A percentile compares a stretch with the other conserved stretches of the same genome.
Evolutionary conservation across 169 alveolate genomes (phyloP).

Genomic region (Ichthyophthirius multifiliis): DNA sequence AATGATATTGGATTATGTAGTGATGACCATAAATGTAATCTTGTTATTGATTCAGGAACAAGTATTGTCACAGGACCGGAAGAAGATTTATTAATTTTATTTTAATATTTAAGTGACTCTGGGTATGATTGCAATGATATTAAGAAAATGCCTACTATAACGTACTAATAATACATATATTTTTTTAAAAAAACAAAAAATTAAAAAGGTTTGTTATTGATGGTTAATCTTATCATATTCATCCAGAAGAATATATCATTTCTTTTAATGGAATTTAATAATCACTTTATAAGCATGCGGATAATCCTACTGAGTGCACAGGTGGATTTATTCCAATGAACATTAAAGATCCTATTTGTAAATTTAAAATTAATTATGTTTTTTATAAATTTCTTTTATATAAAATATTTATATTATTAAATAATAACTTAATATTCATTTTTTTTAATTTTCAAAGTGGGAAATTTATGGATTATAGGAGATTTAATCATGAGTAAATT

Average conservation of each 20-base stretch:
- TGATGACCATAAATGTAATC: slow-evolving; percentile 31
- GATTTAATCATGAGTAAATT: slow-evolving; percentile 74
- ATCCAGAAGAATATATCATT: slow-evolving; percentile 52
- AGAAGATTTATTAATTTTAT: neutral
- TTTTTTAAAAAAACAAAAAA: neutral
- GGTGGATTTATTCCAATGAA: slow-evolving; percentile 21
- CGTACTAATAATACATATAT: neutral
- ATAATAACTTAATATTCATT: neutral
- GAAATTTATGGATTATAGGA: slow-evolving; percentile 84
- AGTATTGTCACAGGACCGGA: slow-evolving; percentile 54
- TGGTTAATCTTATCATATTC: slow-evolving; percentile 45
- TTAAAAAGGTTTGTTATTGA: slow-evolving; percentile 47
- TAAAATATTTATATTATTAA: neutral
- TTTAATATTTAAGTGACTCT: neutral
- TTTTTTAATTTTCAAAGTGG: too few species aligned
- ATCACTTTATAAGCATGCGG: neutral
- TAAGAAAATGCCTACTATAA: slow-evolving; percentile 46
- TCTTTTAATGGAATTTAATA: slow-evolving; percentile 35
- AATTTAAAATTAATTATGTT: neutral
- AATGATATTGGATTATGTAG: slow-evolving; percentile 43
- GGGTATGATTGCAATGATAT: slow-evolving; percentile 22
- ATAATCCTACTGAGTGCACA: slow-evolving; percentile 9
- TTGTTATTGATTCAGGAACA: slow-evolving; percentile 69
- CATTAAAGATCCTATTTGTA: slow-evolving; percentile 14
- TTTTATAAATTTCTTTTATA: slow-evolving; percentile 8